A percentile compares a stretch with the other conserved stretches of the same genome.
Conservation (phyloP, 2,329 filamentous ascomycete genomes). For the Domatiomyces globalis region DNA sequence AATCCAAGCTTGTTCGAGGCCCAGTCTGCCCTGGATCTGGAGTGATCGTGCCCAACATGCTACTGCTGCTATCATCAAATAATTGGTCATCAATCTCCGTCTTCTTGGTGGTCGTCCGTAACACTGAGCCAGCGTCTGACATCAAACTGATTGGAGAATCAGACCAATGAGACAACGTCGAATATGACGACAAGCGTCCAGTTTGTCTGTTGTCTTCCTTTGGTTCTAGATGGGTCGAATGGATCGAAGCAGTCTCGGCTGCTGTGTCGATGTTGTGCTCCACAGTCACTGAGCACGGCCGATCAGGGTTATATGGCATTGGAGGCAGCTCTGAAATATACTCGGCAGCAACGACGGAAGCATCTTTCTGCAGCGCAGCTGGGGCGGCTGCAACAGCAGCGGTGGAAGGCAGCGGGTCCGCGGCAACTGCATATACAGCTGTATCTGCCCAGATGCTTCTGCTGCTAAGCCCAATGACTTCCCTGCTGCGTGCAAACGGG, state of each 20-base stretch:
- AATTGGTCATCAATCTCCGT: conserved; percentile 5
- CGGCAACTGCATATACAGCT: background rate
- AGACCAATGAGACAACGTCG: background rate
- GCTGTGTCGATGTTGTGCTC: background rate
- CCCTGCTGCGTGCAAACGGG: background rate
- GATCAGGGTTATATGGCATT: conserved; percentile 9
- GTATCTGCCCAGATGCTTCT: background rate
- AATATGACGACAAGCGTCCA: background rate
- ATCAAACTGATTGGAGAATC: background rate
- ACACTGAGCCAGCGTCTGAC: background rate
- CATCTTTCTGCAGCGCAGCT: conserved; percentile 1
- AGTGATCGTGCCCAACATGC: background rate
- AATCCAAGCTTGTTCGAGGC: background rate
- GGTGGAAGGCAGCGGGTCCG: background rate
- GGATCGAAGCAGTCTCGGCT: background rate
- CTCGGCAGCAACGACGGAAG: conserved; percentile 13
- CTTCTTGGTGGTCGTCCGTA: conserved; percentile 2
- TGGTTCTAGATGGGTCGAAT: background rate
- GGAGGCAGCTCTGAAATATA: conserved; percentile 16
- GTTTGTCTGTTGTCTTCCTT: background rate
- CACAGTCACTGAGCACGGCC: background rate
- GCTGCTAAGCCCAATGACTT: background rate
- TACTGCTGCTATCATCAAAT: conserved; percentile 3
- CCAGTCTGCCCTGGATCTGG: background rate
- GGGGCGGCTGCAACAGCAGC: background rate